These are phyloP conservation scores for Conringia planisiliqua DNA, from an alignment of 345 rosid species.

Conservation along the genomic window DNA sequence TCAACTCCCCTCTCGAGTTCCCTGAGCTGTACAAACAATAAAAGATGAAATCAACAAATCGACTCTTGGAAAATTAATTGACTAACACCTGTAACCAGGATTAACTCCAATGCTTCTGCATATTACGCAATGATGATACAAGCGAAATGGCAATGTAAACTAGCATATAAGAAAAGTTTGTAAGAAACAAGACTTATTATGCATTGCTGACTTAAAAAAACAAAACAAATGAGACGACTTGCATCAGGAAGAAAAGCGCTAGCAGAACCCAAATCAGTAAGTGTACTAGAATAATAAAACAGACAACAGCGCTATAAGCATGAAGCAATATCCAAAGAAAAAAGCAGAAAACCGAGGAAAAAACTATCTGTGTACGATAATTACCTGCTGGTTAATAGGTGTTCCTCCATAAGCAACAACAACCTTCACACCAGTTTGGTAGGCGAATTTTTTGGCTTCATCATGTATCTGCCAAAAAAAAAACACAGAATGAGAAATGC, in stretches of 20 bases:
- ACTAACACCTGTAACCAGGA: background rate
- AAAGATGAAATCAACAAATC: constrained; percentile 2
- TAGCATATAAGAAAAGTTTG: background rate
- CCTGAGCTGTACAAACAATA: constrained; percentile 58
- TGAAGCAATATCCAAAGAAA: background rate
- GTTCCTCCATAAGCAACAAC: constrained; percentile 99
- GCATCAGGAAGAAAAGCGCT: background rate
- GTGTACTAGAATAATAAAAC: background rate
- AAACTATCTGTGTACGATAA: background rate
- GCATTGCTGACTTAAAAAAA: background rate
- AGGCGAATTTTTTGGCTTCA: constrained; percentile 91
- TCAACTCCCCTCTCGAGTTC: constrained; percentile 98
- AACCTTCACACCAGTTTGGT: constrained; percentile 98
- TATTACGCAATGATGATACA: constrained; percentile 5
- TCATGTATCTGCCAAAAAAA: constrained; percentile 76
- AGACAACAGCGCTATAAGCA: background rate
- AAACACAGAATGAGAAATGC: background rate
- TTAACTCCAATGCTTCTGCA: background rate
- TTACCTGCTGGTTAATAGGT: constrained; percentile 90
- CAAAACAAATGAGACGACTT: background rate
- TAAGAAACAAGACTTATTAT: background rate
- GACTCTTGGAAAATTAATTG: background rate
- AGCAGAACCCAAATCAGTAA: constrained; percentile 8
- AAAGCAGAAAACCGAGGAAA: background rate
- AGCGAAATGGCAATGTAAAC: background rate